Percentiles rank a stretch among this genome's conserved stretches.
Evolutionary conservation across 2,329 filamentous ascomycete genomes (phyloP).

Genomic region (Aspergillus tamarii): DNA sequence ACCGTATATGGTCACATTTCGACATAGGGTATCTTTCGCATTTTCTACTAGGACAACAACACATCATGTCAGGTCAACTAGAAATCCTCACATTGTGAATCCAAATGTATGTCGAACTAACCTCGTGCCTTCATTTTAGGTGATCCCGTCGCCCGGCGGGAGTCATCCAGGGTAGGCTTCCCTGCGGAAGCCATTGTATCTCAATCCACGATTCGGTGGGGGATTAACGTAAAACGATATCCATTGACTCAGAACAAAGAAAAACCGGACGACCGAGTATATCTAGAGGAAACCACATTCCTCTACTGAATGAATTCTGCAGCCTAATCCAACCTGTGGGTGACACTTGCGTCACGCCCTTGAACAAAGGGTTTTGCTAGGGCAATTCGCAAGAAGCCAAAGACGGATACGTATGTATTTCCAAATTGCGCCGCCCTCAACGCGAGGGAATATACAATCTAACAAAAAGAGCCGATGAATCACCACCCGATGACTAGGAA

Average conservation of each 20-base stretch:
- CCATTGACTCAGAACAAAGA: conserved; percentile 43
- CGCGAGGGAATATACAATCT: conserved; percentile 7
- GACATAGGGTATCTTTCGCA: conserved; percentile 83
- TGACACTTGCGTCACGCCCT: conserved; percentile 5
- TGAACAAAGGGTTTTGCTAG: conserved; percentile 7
- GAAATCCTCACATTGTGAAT: not conserved
- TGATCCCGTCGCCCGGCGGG: conserved; percentile 49
- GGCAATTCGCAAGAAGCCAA: not conserved
- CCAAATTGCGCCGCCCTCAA: conserved; percentile 10
- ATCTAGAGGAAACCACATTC: conserved; percentile 43
- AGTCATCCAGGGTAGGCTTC: conserved; percentile 49
- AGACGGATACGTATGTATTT: conserved; percentile 1
- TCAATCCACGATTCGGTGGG: conserved; percentile 36
- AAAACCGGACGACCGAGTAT: conserved; percentile 31
- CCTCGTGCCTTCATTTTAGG: conserved; percentile 54
- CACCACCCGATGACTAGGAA: conserved; percentile 13
- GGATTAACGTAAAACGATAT: conserved; percentile 41
- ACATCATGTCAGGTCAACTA: conserved; percentile 14
- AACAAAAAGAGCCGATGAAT: conserved; percentile 15
- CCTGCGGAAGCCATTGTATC: conserved; percentile 47
- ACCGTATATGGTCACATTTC: conserved; percentile 91
- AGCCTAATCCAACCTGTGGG: conserved; percentile 15
- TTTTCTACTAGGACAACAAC: conserved; percentile 58
- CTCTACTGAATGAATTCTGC: conserved; percentile 29
- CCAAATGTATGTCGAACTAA: conserved; percentile 31